Evolutionary conservation across 257 asterid genomes (phyloP).

Genomic region (Lycium barbarum): DNA sequence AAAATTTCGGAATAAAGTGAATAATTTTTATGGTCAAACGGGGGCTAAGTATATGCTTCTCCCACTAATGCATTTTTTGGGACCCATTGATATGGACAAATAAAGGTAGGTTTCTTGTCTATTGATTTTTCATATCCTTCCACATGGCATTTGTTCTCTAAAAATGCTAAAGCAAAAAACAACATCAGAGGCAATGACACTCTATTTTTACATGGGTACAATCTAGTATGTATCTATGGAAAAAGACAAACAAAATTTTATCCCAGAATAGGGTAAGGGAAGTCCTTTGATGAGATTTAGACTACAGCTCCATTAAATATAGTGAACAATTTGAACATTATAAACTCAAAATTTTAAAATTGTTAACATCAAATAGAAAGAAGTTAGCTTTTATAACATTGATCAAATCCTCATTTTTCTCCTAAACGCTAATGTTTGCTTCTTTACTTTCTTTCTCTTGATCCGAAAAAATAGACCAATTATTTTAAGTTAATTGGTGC

Average conservation of each 20-base stretch:
- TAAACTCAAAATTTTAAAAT: not conserved
- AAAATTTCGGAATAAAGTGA: no score
- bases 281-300: not conserved
- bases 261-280: not conserved
- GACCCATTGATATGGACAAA: constrained; percentile 2
- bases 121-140: constrained; percentile 14
- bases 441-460: not conserved
- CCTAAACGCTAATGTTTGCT: no score
- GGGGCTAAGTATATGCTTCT: not conserved
- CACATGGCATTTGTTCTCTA: not conserved
- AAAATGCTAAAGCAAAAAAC: not conserved
- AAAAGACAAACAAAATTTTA: no score
- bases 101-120: not conserved
- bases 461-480: not conserved
- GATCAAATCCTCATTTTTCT: not conserved
- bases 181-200: not conserved
- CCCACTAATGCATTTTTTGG: not conserved
- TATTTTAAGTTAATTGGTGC: not conserved
- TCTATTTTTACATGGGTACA: not conserved
- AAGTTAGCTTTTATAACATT: not conserved
- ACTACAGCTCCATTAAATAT: not conserved
- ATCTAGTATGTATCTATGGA: no score
- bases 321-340: no score
- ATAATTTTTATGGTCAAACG: no score
- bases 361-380: not conserved